Conservation (phyloP, 352 stramenopile species). For the Thraustochytrium striatum region DNA sequence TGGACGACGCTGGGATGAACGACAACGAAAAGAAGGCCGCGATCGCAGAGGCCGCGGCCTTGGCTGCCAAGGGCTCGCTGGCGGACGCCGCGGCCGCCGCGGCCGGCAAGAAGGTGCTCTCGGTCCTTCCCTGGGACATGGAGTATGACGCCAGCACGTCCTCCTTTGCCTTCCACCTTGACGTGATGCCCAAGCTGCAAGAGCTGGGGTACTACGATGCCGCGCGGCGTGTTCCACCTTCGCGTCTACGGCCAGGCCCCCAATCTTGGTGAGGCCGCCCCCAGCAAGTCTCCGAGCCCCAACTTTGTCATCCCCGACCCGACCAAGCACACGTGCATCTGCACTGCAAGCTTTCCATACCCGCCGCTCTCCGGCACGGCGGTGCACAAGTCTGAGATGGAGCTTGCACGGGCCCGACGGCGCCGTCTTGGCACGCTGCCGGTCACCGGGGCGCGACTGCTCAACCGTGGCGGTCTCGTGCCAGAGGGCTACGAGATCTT, state of each 20-base stretch:
- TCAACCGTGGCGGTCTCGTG: not conserved
- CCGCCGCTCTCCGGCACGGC: not conserved
- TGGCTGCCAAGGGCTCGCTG: no score
- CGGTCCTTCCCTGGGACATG: not conserved
- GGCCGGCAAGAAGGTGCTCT: no score
- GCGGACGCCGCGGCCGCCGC: no score
- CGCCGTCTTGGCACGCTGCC: not conserved
- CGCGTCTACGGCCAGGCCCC: not conserved
- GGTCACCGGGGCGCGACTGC: not conserved
- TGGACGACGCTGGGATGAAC: no score
- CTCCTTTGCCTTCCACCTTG: not conserved
- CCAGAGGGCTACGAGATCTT: conserved; percentile 19
- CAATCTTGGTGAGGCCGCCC: not conserved
- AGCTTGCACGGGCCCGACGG: not conserved
- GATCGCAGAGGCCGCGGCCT: no score
- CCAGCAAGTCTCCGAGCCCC: not conserved
- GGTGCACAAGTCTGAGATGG: not conserved
- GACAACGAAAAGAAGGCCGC: no score
- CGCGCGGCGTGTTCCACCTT: not conserved
- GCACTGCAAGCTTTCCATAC: not conserved
- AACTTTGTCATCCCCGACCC: not conserved
- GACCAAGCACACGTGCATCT: not conserved
- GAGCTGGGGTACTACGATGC: not conserved
- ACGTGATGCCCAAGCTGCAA: not conserved
- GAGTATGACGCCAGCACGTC: not conserved